Percentiles rank a stretch among this genome's conserved stretches.
Evolutionary conservation across 148 eudicot genomes (phyloP).

Genomic region (Rhododendron molle): DNA sequence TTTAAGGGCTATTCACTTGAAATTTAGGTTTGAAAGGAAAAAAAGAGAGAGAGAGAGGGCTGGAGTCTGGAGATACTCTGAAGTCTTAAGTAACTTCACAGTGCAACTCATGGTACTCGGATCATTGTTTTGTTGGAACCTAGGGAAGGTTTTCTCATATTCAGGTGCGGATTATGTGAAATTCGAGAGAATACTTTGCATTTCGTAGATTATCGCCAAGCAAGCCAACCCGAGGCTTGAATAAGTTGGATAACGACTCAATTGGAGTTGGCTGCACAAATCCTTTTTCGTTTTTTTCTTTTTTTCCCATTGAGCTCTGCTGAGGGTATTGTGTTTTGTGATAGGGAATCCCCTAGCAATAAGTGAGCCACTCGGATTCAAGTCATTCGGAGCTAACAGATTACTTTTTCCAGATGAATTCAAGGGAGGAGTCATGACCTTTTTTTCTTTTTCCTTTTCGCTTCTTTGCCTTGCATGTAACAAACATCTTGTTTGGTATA

Average conservation of each 20-base stretch:
- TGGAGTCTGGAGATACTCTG: too few relatives aligned
- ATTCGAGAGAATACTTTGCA: neutral
- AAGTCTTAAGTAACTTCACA: neutral
- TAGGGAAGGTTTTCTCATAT: neutral
- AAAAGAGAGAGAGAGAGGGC: neutral
- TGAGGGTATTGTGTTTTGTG: neutral
- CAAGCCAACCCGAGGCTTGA: neutral
- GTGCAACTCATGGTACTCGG: neutral
- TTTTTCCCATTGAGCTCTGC: neutral
- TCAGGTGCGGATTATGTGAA: neutral
- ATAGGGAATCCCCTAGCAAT: neutral
- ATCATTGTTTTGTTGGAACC: neutral
- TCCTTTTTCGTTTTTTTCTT: neutral
- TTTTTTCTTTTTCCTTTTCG: neutral
- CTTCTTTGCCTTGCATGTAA: neutral
- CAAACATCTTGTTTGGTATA: neutral
- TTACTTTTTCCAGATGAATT: neutral
- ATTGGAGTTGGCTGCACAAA: neutral
- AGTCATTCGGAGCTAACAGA: neutral
- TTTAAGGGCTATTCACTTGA: too few relatives aligned
- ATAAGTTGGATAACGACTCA: neutral
- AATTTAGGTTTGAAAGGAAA: too few relatives aligned
- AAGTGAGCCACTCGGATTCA: neutral
- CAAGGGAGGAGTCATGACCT: neutral
- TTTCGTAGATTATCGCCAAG: neutral